Evolutionary conservation across 305 asterid species (phyloP).

Genomic region (Fraxinus dipetala): DNA sequence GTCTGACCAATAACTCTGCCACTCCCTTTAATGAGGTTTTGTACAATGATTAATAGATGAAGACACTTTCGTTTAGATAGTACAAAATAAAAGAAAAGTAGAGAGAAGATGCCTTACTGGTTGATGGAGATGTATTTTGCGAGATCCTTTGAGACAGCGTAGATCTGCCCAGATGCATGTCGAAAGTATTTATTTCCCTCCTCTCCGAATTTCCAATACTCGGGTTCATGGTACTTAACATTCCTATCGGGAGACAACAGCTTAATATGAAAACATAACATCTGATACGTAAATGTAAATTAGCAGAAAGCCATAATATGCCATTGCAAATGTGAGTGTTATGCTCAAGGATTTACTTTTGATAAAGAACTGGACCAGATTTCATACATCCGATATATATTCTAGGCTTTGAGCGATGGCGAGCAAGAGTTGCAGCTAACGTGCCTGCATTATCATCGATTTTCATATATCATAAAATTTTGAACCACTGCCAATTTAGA

Average conservation of each 20-base stretch:
- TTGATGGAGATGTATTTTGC: constrained; percentile 41
- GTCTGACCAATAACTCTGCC: background rate
- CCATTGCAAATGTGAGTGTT: background rate
- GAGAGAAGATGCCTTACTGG: constrained; percentile 24
- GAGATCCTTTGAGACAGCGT: constrained; percentile 46
- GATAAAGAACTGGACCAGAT: constrained; percentile 76
- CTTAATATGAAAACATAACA: background rate
- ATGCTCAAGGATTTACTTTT: constrained; percentile 38
- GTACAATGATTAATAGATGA: background rate
- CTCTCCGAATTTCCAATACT: constrained; percentile 44
- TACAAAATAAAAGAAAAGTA: background rate
- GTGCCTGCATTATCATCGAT: constrained; percentile 42
- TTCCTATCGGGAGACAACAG: background rate
- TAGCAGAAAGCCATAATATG: background rate
- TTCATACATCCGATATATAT: constrained; percentile 86
- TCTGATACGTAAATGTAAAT: background rate
- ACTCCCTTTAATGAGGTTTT: background rate
- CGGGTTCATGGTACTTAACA: constrained; percentile 45
- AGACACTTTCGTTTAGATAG: background rate
- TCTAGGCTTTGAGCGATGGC: constrained; percentile 61
- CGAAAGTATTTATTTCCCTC: background rate
- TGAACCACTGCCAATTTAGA: background rate
- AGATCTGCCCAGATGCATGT: constrained; percentile 45
- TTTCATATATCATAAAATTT: constrained; percentile 5
- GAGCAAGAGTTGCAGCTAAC: constrained; percentile 63